Evolutionary conservation across 306 rosid species (phyloP), one percentile per base, ranked within the genome.

Genomic region (Vigna reflexopilosa): DNA sequence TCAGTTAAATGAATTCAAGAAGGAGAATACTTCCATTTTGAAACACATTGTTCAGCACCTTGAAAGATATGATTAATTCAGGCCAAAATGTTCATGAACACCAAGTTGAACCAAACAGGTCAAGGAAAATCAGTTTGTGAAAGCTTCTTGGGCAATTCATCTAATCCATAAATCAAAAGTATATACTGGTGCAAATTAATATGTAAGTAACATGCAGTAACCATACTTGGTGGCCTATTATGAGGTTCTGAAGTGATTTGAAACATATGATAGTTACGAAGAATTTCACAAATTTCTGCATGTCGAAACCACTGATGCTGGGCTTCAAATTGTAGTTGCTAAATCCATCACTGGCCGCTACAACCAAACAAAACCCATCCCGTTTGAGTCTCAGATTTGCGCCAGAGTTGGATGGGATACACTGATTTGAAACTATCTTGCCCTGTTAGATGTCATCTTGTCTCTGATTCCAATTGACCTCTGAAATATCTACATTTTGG

Each of bases 261-360:
- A 86, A 91, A 93, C 86, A 78, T 88, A 44, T 75, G 79, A 80
- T 87, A 84, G 64, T 93, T 93, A 64, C 90, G 86, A 67, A 93
- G 94, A 84, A 93, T 93, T 88, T 91, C 98, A 93, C 97, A 91
- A 83, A 93, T 91, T 91, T 93, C 98, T 70, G 98, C 97, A 45
- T 97, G 98, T 7, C 95, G 86, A 78, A 93, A 82, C 98, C 98
- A 93, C 57, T 97, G 87, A 84, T 91, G 88, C 79, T 84, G 92
- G 42, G 98, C 98, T 88, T 93, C 98, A 69, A 38, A 19, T 70
- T 85, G 86, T 77, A 93, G 87, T 78, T 89, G 97, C 16, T 82
- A 79, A 70, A 93, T 58, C 62, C 64, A 8, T 20, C 61, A 8
- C 1, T 51, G 3, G 28, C 78, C 14, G 24, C 14, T 28, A 84